phyloP scores from a whole-genome alignment of 2,329 filamentous ascomycete genomes.

The Thermoascus crustaceus region DNA sequence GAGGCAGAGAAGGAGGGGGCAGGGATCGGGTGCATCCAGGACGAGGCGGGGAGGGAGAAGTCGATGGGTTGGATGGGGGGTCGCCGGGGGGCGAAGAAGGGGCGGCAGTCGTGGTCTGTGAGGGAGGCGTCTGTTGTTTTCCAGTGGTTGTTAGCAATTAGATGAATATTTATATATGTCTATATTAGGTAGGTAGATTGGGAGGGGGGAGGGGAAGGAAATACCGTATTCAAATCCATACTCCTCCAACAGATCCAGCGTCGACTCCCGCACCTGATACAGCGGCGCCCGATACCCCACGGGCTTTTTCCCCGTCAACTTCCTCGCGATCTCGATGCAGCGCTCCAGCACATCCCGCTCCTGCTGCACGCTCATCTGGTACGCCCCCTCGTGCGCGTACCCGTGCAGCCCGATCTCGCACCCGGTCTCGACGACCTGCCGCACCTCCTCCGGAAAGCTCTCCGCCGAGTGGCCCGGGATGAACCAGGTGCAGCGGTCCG shows the following conservation, averaged over 20 bases:
- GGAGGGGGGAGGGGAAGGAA: too few species aligned
- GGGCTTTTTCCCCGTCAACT: slow-evolving; percentile 64
- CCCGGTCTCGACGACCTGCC: slow-evolving; percentile 44
- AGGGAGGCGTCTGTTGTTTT: slow-evolving; percentile 29
- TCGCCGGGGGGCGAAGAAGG: slow-evolving; percentile 33
- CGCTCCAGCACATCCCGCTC: slow-evolving; percentile 67
- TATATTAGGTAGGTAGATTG: too few species aligned
- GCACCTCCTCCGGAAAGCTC: slow-evolving; percentile 46
- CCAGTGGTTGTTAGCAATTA: neutral
- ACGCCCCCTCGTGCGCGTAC: slow-evolving; percentile 65
- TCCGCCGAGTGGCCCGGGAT: slow-evolving; percentile 53
- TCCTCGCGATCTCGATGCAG: slow-evolving; percentile 61
- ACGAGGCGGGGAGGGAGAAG: slow-evolving; percentile 33
- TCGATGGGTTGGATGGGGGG: slow-evolving; percentile 33
- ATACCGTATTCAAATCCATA: slow-evolving; percentile 36
- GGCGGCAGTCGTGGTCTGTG: slow-evolving; percentile 35
- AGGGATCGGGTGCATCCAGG: slow-evolving; percentile 39
- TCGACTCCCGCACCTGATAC: slow-evolving; percentile 32
- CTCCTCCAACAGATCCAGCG: slow-evolving; percentile 33
- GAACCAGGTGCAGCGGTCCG: slow-evolving; percentile 52
- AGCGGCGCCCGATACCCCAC: slow-evolving; percentile 30
- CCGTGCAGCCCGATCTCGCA: slow-evolving; percentile 47
- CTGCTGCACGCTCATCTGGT: slow-evolving; percentile 63
- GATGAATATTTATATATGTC: too few species aligned
- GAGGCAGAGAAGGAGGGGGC: too few species aligned